Evolutionary conservation across 179 eudicot genomes (phyloP).

Genomic region (Silene vulgaris): DNA sequence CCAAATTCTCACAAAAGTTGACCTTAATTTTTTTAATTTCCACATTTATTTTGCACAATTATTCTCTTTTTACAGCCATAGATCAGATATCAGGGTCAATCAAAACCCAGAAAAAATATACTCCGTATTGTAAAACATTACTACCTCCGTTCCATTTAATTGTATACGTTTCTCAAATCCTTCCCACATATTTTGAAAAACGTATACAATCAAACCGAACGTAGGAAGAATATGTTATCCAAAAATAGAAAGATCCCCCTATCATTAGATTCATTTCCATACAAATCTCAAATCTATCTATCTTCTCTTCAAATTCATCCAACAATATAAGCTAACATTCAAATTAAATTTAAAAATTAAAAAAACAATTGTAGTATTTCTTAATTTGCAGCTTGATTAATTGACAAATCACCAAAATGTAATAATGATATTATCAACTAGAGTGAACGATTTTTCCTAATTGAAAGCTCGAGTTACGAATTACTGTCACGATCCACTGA

Average conservation of each 20-base stretch:
- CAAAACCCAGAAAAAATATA: neutral
- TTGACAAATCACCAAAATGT: neutral
- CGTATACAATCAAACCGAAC: too few relatives aligned
- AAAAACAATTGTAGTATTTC: too few relatives aligned
- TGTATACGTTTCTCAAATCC: too few relatives aligned
- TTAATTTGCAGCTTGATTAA: neutral
- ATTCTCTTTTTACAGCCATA: neutral
- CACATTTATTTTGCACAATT: neutral
- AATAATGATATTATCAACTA: too few relatives aligned
- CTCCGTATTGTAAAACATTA: too few relatives aligned
- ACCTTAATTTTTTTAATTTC: neutral
- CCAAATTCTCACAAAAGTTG: neutral
- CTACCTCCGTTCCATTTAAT: too few relatives aligned
- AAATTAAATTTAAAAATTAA: neutral
- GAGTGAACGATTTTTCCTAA: too few relatives aligned
- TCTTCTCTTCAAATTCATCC: neutral
- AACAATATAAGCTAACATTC: neutral
- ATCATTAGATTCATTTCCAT: neutral
- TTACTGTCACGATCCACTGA: slow-evolving; percentile 1
- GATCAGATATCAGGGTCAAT: neutral
- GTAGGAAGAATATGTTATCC: neutral
- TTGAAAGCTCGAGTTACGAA: too few relatives aligned
- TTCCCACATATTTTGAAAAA: too few relatives aligned
- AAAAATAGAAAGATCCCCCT: neutral
- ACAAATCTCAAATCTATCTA: neutral